These are phyloP conservation scores for Tetrahymena borealis DNA, from an alignment of 73 alveolate genomes.

Conservation along the genomic window DNA sequence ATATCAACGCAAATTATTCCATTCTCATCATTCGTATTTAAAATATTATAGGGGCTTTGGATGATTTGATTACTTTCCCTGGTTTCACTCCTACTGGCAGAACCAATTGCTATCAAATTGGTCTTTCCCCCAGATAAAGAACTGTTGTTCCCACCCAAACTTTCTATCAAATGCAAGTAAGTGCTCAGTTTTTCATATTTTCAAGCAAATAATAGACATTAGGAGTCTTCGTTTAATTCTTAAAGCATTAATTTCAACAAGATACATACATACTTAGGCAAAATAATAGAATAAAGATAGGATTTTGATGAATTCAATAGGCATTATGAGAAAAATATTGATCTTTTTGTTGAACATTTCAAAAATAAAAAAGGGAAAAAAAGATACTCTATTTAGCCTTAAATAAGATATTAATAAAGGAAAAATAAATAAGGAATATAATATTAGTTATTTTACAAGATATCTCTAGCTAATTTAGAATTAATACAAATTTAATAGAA, in stretches of 20 bases:
- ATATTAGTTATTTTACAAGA: neutral
- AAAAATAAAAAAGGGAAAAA: neutral
- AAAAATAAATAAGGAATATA: neutral
- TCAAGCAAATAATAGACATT: neutral
- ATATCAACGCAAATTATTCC: neutral
- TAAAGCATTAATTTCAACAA: neutral
- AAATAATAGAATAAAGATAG: neutral
- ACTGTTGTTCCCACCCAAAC: slow-evolving; percentile 34
- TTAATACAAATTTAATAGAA: too few species aligned
- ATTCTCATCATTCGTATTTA: neutral
- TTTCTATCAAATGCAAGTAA: slow-evolving; percentile 2
- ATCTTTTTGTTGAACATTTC: neutral
- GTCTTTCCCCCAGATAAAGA: slow-evolving; percentile 26
- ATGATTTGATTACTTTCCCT: slow-evolving; percentile 31
- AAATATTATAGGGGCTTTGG: slow-evolving; percentile 40
- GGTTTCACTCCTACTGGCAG: slow-evolving; percentile 48
- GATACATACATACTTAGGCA: neutral
- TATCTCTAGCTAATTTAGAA: too few species aligned
- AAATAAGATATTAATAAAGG: neutral
- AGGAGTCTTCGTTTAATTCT: neutral
- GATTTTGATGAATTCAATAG: neutral
- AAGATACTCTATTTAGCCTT: neutral
- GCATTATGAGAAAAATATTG: neutral
- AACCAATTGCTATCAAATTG: slow-evolving; percentile 31
- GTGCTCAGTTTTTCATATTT: neutral